Evolutionary conservation across 2,329 filamentous ascomycete genomes (phyloP), one percentile per base, ranked within the genome.

Genomic region (Zasmidium citrigriseum): DNA sequence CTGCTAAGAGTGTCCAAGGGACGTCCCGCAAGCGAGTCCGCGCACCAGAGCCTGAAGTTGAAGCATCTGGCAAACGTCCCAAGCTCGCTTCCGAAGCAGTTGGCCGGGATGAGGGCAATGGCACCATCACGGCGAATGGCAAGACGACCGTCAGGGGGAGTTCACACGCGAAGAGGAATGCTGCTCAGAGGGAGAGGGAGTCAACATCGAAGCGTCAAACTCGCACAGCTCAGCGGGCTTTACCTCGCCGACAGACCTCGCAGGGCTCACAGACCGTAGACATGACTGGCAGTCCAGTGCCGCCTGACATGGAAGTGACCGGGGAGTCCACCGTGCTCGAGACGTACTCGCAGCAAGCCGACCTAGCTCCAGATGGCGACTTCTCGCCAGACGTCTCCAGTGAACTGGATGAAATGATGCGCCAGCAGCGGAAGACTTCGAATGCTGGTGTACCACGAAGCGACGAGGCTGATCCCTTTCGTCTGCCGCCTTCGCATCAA

Each of bases 281-380:
- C 53, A 24, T 67, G 3, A 25, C 61, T 22, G 70, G 70, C n/a
- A 72, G 70, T 54, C 70, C 70, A 2, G 61, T 71, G 3, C 69
- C 70, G 16, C 57, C 59, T 23, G 58, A 63, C 7, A 59, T 70
- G 56, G 57, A 67, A 1, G 64, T 70, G 3, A 49, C 54, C 4
- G 57, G 60, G 7, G 18, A 61, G 14, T 45, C 59, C 1, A 70
- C 68, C n/a, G 69, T 64, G 0, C 57, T 71, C 14, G 68, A 71
- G 51, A 59, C 50, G 2, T 70, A 55, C 59, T 67, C 65, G 1
- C 68, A 68, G 23, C 62, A 68, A 16, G 57, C 62, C 16, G 34
- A 49, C 1, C 22, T 66, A 4, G n/a, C n/a, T n/a, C n/a, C n/a
- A n/a, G n/a, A n/a, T n/a, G n/a, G n/a, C n/a, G n/a, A n/a, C n/a